Base-by-base conservation (phyloP, 805 yeast genomes). In the Candida anglica region DNA sequence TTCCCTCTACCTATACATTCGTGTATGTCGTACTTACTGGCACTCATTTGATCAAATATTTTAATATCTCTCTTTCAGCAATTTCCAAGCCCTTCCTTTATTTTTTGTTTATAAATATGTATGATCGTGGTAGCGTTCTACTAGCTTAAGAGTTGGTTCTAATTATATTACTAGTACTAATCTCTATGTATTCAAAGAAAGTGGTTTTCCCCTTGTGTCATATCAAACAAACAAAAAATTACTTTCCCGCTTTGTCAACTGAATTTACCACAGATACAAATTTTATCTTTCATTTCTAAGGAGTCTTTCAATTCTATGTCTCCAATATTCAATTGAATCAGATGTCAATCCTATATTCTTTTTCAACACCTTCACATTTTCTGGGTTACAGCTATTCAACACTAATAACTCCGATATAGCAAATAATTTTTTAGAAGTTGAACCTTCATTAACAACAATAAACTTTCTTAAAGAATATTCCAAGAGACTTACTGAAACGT, bases 1-100 rank as follows among this genome's bases (percentile, higher is more conserved):
- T 83, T 83, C 0, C 96, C 96, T 37, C 76, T 69, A 0, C 96
- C 96, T 10, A 86, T 75, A 48, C 88, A 80, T 34, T 75, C 72
- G 16, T 66, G 42, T n/a, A 59, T 30, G 15, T 37, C 39, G 38
- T 60, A 60, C 22, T 44, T 41, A 42, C 49, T 48, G 23, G n/a
- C n/a, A n/a, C n/a, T n/a, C n/a, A n/a, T n/a, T n/a, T 13, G 17
- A 27, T 15, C 8, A 21, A 27, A n/a, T 27, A 27, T n/a, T 27
- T 27, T 27, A 15, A 15, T 9, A 27, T n/a, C 8, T 15, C n/a
- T 11, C 11, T 15, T 15, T n/a, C n/a, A n/a, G n/a, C n/a, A n/a
- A n/a, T n/a, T n/a, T n/a, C n/a, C n/a, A n/a, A n/a, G n/a, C n/a
- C n/a, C n/a, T n/a, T n/a, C n/a, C n/a, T n/a, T n/a, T n/a, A n/a